Conservation (phyloP, 306 rosid species). For the Luffa aegyptiaca region DNA sequence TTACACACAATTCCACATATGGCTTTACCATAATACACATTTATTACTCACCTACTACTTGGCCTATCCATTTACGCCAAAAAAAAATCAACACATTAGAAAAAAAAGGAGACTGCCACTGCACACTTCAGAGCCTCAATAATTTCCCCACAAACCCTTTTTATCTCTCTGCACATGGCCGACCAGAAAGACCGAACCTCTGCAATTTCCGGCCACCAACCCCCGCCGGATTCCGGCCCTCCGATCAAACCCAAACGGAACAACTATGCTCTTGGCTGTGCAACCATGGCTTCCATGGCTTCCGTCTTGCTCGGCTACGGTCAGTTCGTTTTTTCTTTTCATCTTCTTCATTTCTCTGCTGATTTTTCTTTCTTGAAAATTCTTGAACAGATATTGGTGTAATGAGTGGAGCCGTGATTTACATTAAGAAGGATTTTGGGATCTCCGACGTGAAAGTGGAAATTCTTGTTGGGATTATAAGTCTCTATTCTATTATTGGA, state of each 20-base stretch:
- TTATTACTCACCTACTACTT: no score
- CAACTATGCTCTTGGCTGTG: constrained; percentile 50
- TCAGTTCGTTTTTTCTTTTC: neutral
- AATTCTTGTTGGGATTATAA: constrained; percentile 36
- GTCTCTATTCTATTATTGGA: constrained; percentile 42
- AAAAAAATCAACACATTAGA: neutral
- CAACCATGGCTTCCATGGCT: constrained; percentile 19
- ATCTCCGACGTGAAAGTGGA: constrained; percentile 30
- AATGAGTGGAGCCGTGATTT: constrained; percentile 77
- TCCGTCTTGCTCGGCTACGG: constrained; percentile 2
- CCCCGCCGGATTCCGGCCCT: constrained; percentile 37
- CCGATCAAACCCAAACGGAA: constrained; percentile 45
- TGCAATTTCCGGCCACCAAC: constrained; percentile 18
- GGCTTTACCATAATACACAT: no score
- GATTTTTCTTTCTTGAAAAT: neutral
- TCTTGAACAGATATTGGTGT: constrained; percentile 63
- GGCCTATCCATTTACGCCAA: neutral
- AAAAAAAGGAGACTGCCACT: neutral
- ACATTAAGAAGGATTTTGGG: constrained; percentile 18
- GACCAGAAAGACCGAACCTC: constrained; percentile 13
- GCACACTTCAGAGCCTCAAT: neutral
- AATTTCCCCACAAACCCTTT: neutral
- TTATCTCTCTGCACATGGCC: constrained; percentile 15
- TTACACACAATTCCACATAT: no score
- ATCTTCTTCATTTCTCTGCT: neutral